These are phyloP conservation scores for Bruguiera gymnorhiza DNA, from an alignment of 345 rosid species.

Conservation along the genomic window DNA sequence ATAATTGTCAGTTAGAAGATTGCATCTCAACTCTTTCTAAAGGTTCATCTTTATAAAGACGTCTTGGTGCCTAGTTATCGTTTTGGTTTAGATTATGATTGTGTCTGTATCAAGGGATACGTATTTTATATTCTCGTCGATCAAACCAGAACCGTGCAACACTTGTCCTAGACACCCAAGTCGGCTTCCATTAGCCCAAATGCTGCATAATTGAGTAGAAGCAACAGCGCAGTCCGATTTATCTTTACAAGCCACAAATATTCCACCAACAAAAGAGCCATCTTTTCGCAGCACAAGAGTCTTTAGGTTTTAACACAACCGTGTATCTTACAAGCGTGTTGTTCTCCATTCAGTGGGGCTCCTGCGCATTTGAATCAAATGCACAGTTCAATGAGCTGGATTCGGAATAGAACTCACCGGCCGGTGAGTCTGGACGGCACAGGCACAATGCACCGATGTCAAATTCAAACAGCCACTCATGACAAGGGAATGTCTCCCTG, in stretches of 20 bases:
- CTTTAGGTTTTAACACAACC: background rate
- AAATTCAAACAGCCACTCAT: conserved; percentile 91
- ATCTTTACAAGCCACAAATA: conserved; percentile 2
- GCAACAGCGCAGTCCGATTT: background rate
- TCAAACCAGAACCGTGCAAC: background rate
- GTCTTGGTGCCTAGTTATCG: no score
- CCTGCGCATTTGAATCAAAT: background rate
- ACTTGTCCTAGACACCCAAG: background rate
- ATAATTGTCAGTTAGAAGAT: background rate
- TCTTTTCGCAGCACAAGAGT: background rate
- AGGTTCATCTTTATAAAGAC: no score
- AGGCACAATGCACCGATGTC: conserved; percentile 91
- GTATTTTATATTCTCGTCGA: no score
- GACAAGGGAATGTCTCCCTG: conserved; percentile 88
- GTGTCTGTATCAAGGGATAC: no score
- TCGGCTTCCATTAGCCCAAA: background rate
- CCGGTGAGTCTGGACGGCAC: conserved; percentile 74
- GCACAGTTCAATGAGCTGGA: conserved; percentile 49
- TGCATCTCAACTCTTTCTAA: no score
- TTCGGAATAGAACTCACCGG: conserved; percentile 33
- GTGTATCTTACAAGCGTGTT: conserved; percentile 4
- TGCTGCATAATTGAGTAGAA: background rate
- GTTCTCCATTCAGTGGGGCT: no score
- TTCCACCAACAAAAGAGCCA: conserved; percentile 10
- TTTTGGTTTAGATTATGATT: no score